Conservation (phyloP, 371 early-diverging fungal species). For the Dinochytrium kinnereticum region DNA sequence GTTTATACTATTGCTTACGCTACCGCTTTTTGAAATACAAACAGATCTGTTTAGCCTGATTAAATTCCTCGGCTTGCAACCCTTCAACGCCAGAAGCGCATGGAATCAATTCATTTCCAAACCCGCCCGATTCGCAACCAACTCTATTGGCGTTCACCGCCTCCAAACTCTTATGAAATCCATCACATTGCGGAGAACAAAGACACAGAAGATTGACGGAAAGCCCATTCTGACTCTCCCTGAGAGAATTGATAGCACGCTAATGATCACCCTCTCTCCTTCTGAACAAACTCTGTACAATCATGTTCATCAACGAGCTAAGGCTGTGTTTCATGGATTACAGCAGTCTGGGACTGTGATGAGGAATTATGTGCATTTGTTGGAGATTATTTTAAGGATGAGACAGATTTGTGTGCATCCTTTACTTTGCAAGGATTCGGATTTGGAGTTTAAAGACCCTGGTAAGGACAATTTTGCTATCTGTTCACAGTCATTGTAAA, state of each 20-base stretch:
- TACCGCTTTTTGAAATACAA: too few species aligned
- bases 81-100: constrained; percentile 56
- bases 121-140: constrained; percentile 53
- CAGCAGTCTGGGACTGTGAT: constrained; percentile 55
- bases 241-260: constrained; percentile 46
- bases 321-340: constrained; percentile 49
- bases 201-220: constrained; percentile 62
- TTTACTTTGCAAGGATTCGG: constrained; percentile 35
- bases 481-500: neutral
- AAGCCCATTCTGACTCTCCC: constrained; percentile 68
- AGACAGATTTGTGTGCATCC: constrained; percentile 64
- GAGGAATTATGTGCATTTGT: constrained; percentile 64
- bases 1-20: neutral
- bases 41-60: constrained; percentile 75
- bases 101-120: constrained; percentile 62
- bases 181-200: constrained; percentile 70
- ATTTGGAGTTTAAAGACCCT: constrained; percentile 24
- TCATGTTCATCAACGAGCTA: constrained; percentile 44
- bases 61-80: constrained; percentile 71
- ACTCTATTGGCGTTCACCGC: constrained; percentile 55
- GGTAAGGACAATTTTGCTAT: constrained; percentile 12
- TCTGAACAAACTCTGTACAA: constrained; percentile 64
- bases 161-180: constrained; percentile 69
- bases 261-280: constrained; percentile 52
- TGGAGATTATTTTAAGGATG: constrained; percentile 63